Percentiles rank a stretch among this genome's conserved stretches.
phyloP scores from a whole-genome alignment of 2,329 filamentous ascomycete genomes.

The Tetracladium maxilliforme region DNA sequence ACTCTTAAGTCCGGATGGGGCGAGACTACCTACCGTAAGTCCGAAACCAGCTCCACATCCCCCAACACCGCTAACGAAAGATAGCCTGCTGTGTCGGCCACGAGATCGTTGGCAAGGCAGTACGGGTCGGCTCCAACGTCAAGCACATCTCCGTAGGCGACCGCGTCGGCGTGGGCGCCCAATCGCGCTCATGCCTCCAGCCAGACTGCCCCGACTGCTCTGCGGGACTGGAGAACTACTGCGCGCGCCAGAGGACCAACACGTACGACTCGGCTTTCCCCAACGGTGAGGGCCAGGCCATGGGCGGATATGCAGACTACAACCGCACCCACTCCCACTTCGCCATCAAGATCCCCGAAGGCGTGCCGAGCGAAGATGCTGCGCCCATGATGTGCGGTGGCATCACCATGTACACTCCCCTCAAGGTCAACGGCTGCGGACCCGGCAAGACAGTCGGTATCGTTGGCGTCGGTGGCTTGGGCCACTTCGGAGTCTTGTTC shows the following conservation, averaged over 20 bases:
- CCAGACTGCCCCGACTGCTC: conserved; percentile 12
- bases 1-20: conserved; percentile 16
- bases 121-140: conserved; percentile 26
- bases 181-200: conserved; percentile 27
- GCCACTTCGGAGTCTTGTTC: conserved; percentile 58
- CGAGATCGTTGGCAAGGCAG: conserved; percentile 30
- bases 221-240: conserved; percentile 9
- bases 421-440: conserved; percentile 48
- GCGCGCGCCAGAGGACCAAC: conserved; percentile 15
- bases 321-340: conserved; percentile 39
- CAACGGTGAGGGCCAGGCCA: conserved; percentile 4
- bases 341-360: conserved; percentile 35
- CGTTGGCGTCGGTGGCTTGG: conserved; percentile 55
- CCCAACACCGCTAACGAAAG: conserved; percentile 1
- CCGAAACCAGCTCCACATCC: too few species aligned
- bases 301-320: conserved; percentile 12
- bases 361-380: conserved; percentile 26
- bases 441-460: conserved; percentile 56
- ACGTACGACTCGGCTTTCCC: conserved; percentile 24
- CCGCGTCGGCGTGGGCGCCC: conserved; percentile 35
- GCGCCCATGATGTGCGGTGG: conserved; percentile 64
- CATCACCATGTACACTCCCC: conserved; percentile 55
- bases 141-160: conserved; percentile 33
- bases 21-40: too few species aligned
- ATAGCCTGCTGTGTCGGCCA: conserved; percentile 28